Evolutionary conservation across 2,329 filamentous ascomycete species (phyloP).

Genomic region (Pseudohalonectria lignicola): DNA sequence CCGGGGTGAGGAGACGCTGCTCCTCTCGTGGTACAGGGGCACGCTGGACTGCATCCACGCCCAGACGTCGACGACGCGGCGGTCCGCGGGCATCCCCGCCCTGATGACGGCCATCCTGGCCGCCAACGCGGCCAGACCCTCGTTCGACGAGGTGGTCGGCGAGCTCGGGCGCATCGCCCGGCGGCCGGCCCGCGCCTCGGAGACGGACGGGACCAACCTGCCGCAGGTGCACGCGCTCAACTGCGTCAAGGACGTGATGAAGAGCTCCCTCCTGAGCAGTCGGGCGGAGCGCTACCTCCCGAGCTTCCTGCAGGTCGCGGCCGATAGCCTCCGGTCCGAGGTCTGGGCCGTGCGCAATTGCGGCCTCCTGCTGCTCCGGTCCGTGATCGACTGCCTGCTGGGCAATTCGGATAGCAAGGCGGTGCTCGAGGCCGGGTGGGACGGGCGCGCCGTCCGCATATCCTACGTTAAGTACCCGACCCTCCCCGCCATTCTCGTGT

Average conservation of each 20-base stretch:
- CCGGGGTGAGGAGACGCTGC: slow-evolving; percentile 34
- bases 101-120: slow-evolving; percentile 73
- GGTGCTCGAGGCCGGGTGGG: slow-evolving; percentile 50
- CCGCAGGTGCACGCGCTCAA: slow-evolving; percentile 94
- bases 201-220: slow-evolving; percentile 55
- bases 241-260: slow-evolving; percentile 85
- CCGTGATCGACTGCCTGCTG: slow-evolving; percentile 69
- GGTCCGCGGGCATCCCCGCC: slow-evolving; percentile 85
- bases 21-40: slow-evolving; percentile 61
- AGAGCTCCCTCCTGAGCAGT: slow-evolving; percentile 63
- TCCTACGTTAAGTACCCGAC: slow-evolving; percentile 60
- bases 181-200: slow-evolving; percentile 37
- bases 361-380: slow-evolving; percentile 77
- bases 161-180: slow-evolving; percentile 50
- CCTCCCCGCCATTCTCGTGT: slow-evolving; percentile 51
- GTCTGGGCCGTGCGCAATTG: slow-evolving; percentile 96
- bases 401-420: slow-evolving; percentile 64
- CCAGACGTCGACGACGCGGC: slow-evolving; percentile 72
- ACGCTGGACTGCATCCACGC: slow-evolving; percentile 60
- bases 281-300: slow-evolving; percentile 66
- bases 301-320: slow-evolving; percentile 66
- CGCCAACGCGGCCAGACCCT: slow-evolving; percentile 46
- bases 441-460: slow-evolving; percentile 52
- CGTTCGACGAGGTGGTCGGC: slow-evolving; percentile 54
- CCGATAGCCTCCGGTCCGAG: slow-evolving; percentile 65